These are phyloP conservation scores for Ceratocystis ficicola DNA, from an alignment of 2,329 filamentous ascomycete species.

Conservation along the genomic window DNA sequence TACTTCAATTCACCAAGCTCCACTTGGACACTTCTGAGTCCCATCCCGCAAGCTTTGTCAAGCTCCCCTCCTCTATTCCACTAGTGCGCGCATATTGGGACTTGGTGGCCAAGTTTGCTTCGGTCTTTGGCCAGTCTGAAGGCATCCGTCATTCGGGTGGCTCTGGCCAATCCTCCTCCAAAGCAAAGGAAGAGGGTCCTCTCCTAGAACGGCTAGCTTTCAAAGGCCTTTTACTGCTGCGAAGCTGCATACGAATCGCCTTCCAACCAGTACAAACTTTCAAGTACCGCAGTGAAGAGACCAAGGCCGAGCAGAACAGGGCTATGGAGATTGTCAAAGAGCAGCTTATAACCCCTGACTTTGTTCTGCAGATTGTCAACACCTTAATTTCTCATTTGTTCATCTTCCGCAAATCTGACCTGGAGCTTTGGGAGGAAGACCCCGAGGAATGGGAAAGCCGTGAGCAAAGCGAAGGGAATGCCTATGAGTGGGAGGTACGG, in stretches of 20 bases:
- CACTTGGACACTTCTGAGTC: slow-evolving; percentile 73
- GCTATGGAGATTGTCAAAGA: slow-evolving; percentile 58
- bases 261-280: slow-evolving; percentile 72
- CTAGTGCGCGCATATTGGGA: slow-evolving; percentile 79
- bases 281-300: slow-evolving; percentile 62
- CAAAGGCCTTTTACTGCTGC: slow-evolving; percentile 69
- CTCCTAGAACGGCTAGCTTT: slow-evolving; percentile 69
- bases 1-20: slow-evolving; percentile 82
- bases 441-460: slow-evolving; percentile 91
- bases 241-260: slow-evolving; percentile 73
- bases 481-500: slow-evolving; percentile 84
- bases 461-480: slow-evolving; percentile 72
- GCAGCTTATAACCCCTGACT: slow-evolving; percentile 60
- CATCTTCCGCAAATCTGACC: slow-evolving; percentile 70
- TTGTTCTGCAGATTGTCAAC: slow-evolving; percentile 73
- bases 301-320: slow-evolving; percentile 61
- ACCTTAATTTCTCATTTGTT: slow-evolving; percentile 79
- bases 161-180: slow-evolving; percentile 30
- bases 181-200: slow-evolving; percentile 45
- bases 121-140: slow-evolving; percentile 53
- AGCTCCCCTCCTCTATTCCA: slow-evolving; percentile 65
- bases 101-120: slow-evolving; percentile 62
- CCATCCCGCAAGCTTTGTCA: slow-evolving; percentile 71
- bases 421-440: slow-evolving; percentile 86
- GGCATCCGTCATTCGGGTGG: slow-evolving; percentile 39